Percentiles rank a stretch among this genome's conserved stretches.
Evolutionary conservation across 805 yeast genomes (phyloP).

Genomic region (Metschnikowia baotianmanensis): DNA sequence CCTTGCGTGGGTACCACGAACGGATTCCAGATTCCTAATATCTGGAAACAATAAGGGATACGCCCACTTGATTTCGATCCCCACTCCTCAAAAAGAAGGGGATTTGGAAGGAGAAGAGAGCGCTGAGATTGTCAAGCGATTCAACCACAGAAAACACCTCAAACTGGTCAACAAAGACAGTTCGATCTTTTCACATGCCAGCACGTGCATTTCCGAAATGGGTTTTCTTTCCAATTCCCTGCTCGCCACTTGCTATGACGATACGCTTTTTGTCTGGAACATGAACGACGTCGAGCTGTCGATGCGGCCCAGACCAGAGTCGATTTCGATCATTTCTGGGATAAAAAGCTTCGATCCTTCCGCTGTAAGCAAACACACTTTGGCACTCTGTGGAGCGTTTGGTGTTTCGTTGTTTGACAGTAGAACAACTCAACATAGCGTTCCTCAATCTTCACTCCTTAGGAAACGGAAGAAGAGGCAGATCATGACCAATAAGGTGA

Average conservation of each 20-base stretch:
- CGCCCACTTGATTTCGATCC: slow-evolving; percentile 69
- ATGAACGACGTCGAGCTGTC: slow-evolving; percentile 49
- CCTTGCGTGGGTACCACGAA: slow-evolving; percentile 50
- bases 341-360: slow-evolving; percentile 45
- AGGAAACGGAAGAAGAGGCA: slow-evolving; percentile 1
- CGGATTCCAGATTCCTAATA: slow-evolving; percentile 40
- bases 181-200: slow-evolving; percentile 18
- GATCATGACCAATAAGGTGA: slow-evolving; percentile 42
- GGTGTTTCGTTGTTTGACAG: slow-evolving; percentile 77
- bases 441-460: slow-evolving; percentile 27
- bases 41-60: slow-evolving; percentile 78
- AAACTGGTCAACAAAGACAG: slow-evolving; percentile 28
- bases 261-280: slow-evolving; percentile 78
- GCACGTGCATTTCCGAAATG: slow-evolving; percentile 29
- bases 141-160: slow-evolving; percentile 73
- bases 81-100: slow-evolving; percentile 26
- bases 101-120: slow-evolving; percentile 34
- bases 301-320: slow-evolving; percentile 46
- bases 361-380: slow-evolving; percentile 22
- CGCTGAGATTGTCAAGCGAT: slow-evolving; percentile 76
- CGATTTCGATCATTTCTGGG: slow-evolving; percentile 52
- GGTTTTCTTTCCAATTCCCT: slow-evolving; percentile 36
- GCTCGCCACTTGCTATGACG: slow-evolving; percentile 62
- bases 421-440: slow-evolving; percentile 45
- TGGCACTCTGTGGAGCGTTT: slow-evolving; percentile 65